phyloP scores from a whole-genome alignment of 192 early-diverging fungal species.

The Glomus cerebriforme region DNA sequence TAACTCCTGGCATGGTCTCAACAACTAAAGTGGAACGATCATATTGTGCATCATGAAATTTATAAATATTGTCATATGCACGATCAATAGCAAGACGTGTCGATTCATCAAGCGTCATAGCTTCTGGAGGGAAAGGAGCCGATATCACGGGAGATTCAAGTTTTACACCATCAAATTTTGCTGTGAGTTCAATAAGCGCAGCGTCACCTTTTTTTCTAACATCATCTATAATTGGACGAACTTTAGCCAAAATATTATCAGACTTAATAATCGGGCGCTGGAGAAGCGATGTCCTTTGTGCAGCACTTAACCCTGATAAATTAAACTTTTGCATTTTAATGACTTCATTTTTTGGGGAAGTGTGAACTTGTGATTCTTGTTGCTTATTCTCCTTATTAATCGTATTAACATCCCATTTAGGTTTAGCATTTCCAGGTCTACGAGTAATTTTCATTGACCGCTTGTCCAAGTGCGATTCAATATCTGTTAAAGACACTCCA shows the following conservation, averaged over 20 bases:
- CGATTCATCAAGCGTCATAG: conserved; percentile 55
- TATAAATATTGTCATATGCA: conserved; percentile 90
- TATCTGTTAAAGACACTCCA: conserved; percentile 80
- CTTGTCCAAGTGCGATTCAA: conserved; percentile 84
- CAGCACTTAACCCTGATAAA: conserved; percentile 47
- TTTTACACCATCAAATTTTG: conserved; percentile 87
- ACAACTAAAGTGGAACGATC: conserved; percentile 68
- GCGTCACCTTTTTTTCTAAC: conserved; percentile 85
- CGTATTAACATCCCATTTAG: conserved; percentile 56
- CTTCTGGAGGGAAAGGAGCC: conserved; percentile 78
- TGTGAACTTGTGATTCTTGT: conserved; percentile 20
- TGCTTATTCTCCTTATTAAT: conserved; percentile 16
- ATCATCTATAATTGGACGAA: conserved; percentile 86
- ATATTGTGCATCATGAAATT: conserved; percentile 94
- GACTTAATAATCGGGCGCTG: conserved; percentile 93
- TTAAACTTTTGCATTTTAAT: conserved; percentile 79
- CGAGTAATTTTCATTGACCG: conserved; percentile 84
- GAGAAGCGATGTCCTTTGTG: conserved; percentile 65
- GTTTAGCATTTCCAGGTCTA: conserved; percentile 93
- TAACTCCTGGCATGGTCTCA: conserved; percentile 97
- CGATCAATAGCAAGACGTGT: conserved; percentile 89
- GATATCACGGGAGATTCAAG: conserved; percentile 71
- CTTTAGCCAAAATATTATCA: conserved; percentile 80
- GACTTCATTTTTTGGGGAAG: conserved; percentile 44
- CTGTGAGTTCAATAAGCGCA: conserved; percentile 82